Evolutionary conservation across 2,329 filamentous ascomycete species (phyloP), one percentile per base, ranked within the genome.

Genomic region (Epichloe glyceriae): DNA sequence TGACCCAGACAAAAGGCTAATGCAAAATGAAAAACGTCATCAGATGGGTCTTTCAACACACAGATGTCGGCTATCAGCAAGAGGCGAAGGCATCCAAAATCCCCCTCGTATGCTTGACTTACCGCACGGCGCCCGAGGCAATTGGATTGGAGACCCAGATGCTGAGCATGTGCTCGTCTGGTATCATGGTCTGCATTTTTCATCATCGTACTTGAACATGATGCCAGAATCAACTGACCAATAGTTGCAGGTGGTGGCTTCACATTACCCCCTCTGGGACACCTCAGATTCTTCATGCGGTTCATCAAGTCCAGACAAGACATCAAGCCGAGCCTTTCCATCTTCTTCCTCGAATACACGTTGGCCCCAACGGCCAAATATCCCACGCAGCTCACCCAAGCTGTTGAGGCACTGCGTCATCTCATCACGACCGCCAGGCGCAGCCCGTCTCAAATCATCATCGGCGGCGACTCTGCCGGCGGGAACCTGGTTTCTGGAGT

Each of bases 381-480:
- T 19, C 57, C 57, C 34, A 53, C 55, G 11, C 57, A 58, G 41
- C 53, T 57, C 20, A 55, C 44, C 14, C 56, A 58, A 30, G 52
- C 52, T 5, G 55, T 58, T 26, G 56, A 55, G 15, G 53, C 46
- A n/a, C 46, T 58, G 35, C 53, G 55, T 11, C 50, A 58, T 30
- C 45, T 58, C 3, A 8, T 58, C 42, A 49, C 20, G 7, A 39
- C 48, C 11, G 50, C 51, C 3, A 33, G 43, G 22, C 53, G 47
- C n/a, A 40, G 46, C 5, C 54, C 56, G 4, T 42, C 38, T 4
- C 46, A 44, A 12, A 52, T 57, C 7, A 47, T 57, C 10, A 45
- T 57, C 20, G 55, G 54, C 41, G 56, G 56, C 40, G 56, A 58
- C 49, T 58, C 56, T 0, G 56, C 56, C 0, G 56, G 56, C 42